These are phyloP conservation scores for Colletotrichum lupini DNA, from an alignment of 2,329 filamentous ascomycete genomes.

Conservation along the genomic window DNA sequence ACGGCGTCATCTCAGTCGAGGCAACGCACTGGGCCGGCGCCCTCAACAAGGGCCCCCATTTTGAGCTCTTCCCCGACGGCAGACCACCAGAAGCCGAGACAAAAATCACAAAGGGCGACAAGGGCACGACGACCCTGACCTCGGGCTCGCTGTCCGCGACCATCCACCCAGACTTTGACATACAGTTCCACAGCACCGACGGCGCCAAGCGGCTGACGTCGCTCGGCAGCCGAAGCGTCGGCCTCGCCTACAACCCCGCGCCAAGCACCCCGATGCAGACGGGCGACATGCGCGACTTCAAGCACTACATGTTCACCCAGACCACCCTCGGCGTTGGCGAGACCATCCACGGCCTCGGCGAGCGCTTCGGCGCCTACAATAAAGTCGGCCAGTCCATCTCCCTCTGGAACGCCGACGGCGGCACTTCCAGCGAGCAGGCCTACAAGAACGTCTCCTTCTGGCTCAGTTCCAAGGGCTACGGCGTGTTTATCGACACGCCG, in stretches of 20 bases:
- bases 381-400: constrained; percentile 78
- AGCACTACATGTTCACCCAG: constrained; percentile 68
- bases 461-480: constrained; percentile 79
- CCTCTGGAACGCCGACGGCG: constrained; percentile 73
- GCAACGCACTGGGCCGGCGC: constrained; percentile 53
- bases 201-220: constrained; percentile 50
- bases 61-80: constrained; percentile 51
- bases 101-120: constrained; percentile 43
- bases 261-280: constrained; percentile 48
- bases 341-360: constrained; percentile 78
- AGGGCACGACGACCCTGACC: constrained; percentile 49
- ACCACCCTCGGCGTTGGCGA: constrained; percentile 69
- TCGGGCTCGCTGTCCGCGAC: constrained; percentile 50
- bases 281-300: constrained; percentile 53
- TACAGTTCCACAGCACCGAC: constrained; percentile 51
- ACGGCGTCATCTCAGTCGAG: constrained; percentile 53
- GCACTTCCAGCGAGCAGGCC: constrained; percentile 75
- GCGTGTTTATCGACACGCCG: constrained; percentile 78
- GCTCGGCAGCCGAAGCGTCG: constrained; percentile 51
- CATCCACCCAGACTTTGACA: constrained; percentile 49
- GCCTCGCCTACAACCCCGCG: constrained; percentile 49
- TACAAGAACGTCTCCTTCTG: constrained; percentile 80
- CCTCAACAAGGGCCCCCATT: constrained; percentile 49
- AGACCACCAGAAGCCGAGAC: constrained; percentile 44
- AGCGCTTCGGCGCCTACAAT: constrained; percentile 81